Conservation (phyloP, 192 early-diverging fungal species). For the Podochytrium sp. region DNA sequence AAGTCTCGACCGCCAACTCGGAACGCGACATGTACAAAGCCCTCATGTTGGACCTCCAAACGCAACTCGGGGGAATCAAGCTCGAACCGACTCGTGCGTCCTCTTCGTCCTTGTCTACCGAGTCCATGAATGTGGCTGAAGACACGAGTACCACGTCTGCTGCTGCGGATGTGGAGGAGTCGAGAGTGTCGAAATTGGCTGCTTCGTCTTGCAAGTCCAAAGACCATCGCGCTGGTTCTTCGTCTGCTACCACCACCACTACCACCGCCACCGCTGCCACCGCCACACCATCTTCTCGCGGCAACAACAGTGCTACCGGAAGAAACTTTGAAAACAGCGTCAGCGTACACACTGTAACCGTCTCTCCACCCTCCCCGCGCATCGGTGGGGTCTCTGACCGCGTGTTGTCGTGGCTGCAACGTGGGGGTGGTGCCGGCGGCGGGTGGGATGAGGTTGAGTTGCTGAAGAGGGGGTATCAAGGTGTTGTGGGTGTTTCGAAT, state of each 20-base stretch:
- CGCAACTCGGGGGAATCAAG: neutral
- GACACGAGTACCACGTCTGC: no score
- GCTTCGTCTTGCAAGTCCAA: neutral
- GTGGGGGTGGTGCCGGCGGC: neutral
- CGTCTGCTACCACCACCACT: no score
- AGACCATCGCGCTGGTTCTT: neutral
- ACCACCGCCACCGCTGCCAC: no score
- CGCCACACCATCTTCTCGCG: no score
- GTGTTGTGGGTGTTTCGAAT: neutral
- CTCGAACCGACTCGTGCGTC: no score
- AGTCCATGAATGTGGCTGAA: neutral
- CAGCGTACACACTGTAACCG: slow-evolving; percentile 7
- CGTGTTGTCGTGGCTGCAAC: neutral
- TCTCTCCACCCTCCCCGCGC: neutral
- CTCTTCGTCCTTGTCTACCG: no score
- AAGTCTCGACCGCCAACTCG: slow-evolving; percentile 26
- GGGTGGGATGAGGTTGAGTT: neutral
- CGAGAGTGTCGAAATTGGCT: neutral
- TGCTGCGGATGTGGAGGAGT: neutral
- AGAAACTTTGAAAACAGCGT: neutral
- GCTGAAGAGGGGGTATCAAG: neutral
- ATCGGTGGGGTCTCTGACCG: neutral
- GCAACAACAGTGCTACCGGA: neutral
- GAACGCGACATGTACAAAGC: slow-evolving; percentile 7
- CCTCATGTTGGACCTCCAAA: neutral